A percentile compares a stretch with the other conserved stretches of the same genome.
phyloP scores from a whole-genome alignment of 2,329 filamentous ascomycete species.

The Monosporascus sp. region DNA sequence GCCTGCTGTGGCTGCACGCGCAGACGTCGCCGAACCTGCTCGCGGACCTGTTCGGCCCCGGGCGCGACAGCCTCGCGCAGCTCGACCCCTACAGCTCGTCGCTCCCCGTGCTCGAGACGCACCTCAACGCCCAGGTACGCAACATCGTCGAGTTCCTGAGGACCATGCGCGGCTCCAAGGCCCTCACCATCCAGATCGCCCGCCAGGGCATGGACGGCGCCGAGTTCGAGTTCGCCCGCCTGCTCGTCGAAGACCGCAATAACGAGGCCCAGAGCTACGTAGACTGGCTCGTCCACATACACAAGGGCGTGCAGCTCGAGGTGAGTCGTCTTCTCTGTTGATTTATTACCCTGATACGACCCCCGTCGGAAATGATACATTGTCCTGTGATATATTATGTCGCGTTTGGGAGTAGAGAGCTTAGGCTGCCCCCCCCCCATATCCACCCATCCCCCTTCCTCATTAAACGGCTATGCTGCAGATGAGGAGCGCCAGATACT shows the following conservation, averaged over 20 bases:
- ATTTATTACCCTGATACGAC: too few species aligned
- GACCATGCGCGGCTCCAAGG: constrained; percentile 77
- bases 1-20: constrained; percentile 86
- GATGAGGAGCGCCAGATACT: background rate
- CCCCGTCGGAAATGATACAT: too few species aligned
- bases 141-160: constrained; percentile 88
- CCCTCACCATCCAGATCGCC: constrained; percentile 82
- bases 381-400: too few species aligned
- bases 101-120: constrained; percentile 81
- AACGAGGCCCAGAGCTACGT: constrained; percentile 98
- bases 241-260: constrained; percentile 90
- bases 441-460: background rate
- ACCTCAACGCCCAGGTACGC: constrained; percentile 88
- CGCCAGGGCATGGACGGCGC: constrained; percentile 89
- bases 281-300: constrained; percentile 94
- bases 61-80: constrained; percentile 62
- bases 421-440: background rate
- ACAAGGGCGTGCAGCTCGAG: constrained; percentile 89
- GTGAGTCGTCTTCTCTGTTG: constrained; percentile 36
- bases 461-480: background rate
- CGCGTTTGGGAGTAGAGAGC: too few species aligned
- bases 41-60: constrained; percentile 81
- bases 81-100: constrained; percentile 78
- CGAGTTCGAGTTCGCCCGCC: constrained; percentile 90
- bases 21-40: constrained; percentile 91